Base-by-base conservation (phyloP, 768 basidiomycete species). In the Dictyophora rubrovolvata region DNA sequence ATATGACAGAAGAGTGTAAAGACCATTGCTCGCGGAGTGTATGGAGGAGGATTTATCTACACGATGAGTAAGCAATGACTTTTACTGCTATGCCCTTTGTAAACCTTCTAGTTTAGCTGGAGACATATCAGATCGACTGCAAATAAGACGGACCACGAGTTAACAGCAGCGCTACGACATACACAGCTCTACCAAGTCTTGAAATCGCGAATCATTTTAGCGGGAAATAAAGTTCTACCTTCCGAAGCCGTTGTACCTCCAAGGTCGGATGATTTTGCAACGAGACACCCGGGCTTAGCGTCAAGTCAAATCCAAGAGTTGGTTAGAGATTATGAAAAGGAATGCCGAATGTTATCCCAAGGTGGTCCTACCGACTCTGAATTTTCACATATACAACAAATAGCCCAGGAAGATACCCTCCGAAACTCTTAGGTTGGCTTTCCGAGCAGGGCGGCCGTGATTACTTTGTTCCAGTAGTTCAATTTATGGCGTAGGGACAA, bases 11-110 rank as follows among this genome's bases (percentile, higher is more conserved):
- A 60, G 80, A 80, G 34, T 78, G 93, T 52, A 79, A 78, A 68
- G 66, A 78, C 47, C 82, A 87, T 22, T 85, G 89, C 4, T 80
- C 89, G 66, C 77, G 84, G 50, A 83, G 82, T 34, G 78, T 90
- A 16, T 97, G 94, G 94, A 80, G 94, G 36, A 77, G 94, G 33
- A 80, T 95, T 50, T 95, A 89, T 67, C 77, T 87, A 54, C 86
- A 90, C 54, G 93, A 97, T 68, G 82, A 96, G 93, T 95, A 70
- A 61, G 86, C 76, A 53, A n/a, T 35, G 18, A 18, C 61, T 55
- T 50, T 18, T 23, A 34, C 34, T 17, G 53, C 1, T 0, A 51
- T 50, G 33, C 14, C 34, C 46, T 16, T 21, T 49, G 18, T 59
- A 21, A 35, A 56, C n/a, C 42, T 49, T 50, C 36, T n/a, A 42